These are phyloP conservation scores for Alternaria alternata DNA, from an alignment of 2,329 filamentous ascomycete genomes.

Conservation along the genomic window DNA sequence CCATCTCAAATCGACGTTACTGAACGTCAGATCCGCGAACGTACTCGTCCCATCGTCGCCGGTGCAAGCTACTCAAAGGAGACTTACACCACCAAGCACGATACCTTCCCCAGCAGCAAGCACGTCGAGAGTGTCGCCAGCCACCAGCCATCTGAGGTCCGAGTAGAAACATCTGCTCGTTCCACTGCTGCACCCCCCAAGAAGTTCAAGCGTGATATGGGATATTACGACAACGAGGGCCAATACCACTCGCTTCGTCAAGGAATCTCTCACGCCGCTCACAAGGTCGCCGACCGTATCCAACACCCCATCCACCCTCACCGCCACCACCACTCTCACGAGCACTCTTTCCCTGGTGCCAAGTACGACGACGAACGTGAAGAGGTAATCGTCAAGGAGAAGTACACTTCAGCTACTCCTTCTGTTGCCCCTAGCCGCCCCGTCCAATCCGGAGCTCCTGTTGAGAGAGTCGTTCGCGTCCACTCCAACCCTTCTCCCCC, in stretches of 20 bases:
- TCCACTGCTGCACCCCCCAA: constrained; percentile 62
- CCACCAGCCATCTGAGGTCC: constrained; percentile 57
- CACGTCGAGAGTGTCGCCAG: constrained; percentile 47
- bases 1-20: constrained; percentile 65
- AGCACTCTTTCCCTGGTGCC: constrained; percentile 48
- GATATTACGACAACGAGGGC: constrained; percentile 82
- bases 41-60: constrained; percentile 62
- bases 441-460: constrained; percentile 50
- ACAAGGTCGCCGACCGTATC: constrained; percentile 65
- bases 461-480: constrained; percentile 39
- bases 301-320: constrained; percentile 69
- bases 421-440: constrained; percentile 40
- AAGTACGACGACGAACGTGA: constrained; percentile 50
- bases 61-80: constrained; percentile 50
- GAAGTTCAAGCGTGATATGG: constrained; percentile 69
- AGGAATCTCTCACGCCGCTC: constrained; percentile 67
- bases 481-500: constrained; percentile 50
- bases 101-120: constrained; percentile 49
- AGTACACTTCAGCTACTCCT: constrained; percentile 46
- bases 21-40: constrained; percentile 72
- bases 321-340: constrained; percentile 56
- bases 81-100: constrained; percentile 53
- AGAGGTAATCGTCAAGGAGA: constrained; percentile 60
- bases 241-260: constrained; percentile 79
- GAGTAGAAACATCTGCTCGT: constrained; percentile 58